Percentiles rank a stretch among this genome's conserved stretches.
Conservation (phyloP, 2,329 filamentous ascomycete genomes). For the Fusarium sp. region DNA sequence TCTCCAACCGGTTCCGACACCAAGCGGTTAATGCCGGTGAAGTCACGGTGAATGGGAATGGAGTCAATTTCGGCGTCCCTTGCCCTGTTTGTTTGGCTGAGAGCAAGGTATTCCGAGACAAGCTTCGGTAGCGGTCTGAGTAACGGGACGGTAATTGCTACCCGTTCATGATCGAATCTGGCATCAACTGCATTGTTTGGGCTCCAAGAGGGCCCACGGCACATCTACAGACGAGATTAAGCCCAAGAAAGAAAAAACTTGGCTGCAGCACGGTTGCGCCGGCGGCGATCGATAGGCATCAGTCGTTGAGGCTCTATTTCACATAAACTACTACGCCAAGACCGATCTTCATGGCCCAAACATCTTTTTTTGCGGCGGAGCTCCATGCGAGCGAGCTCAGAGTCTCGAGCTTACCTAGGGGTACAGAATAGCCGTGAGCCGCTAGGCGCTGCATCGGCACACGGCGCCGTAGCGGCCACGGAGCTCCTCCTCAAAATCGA, state of each 20-base stretch:
- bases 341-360: conserved; percentile 19
- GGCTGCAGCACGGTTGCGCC: conserved; percentile 29
- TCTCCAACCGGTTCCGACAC: conserved; percentile 21
- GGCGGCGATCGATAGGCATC: conserved; percentile 13
- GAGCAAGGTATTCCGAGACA: conserved; percentile 17
- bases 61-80: conserved; percentile 3
- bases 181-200: conserved; percentile 28
- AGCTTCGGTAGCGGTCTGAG: conserved; percentile 25
- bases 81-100: conserved; percentile 1
- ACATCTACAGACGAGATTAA: conserved; percentile 3
- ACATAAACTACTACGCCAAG: conserved; percentile 25
- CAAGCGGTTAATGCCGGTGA: conserved; percentile 35
- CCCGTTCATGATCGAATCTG: conserved; percentile 18
- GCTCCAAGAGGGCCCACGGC: conserved; percentile 16
- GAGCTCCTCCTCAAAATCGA: conserved; percentile 1
- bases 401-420: conserved; percentile 7
- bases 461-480: conserved; percentile 11
- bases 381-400: conserved; percentile 8
- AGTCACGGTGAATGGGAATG: not conserved
- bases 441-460: conserved; percentile 20
- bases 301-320: conserved; percentile 34
- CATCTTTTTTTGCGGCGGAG: not conserved
- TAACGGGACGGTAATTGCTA: not conserved
- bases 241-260: conserved; percentile 15
- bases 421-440: not conserved